Base-by-base conservation (phyloP, 306 rosid genomes). In the Medicago truncatula region DNA sequence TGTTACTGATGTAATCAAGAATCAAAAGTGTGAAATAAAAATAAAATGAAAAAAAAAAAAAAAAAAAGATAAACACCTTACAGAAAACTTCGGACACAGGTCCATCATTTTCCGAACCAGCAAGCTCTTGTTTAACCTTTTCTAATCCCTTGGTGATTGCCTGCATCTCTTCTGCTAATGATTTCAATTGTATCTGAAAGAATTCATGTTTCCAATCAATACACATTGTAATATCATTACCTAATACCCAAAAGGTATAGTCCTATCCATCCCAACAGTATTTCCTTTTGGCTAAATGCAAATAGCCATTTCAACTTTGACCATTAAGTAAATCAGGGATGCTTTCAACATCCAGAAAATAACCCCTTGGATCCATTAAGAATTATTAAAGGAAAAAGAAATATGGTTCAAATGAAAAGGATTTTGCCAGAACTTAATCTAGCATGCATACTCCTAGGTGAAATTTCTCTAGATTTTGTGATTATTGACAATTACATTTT, bases 91-190 rank as follows among this genome's bases (percentile, higher is more conserved):
- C 98, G 0, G 97, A 92, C 70, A 89, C 93, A 36, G 96, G 96
- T 72, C 99, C 98, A 76, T 96, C 99, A 76, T 78, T 92, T 89
- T 83, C 97, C 53, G 96, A 96, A 44, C 92, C 97, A 38, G 74
- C 87, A 75, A 90, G 84, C 86, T 96, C 99, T 83, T 88, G 97
- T 85, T 83, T 92, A 83, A 96, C 92, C 86, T 92, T 92, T 82
- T 91, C 92, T 76, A 96, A 76, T 61, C 99, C 99, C 82, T 88
- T 96, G 67, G 82, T 89, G 81, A 96, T 88, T 67, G 98, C 97
- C 84, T 88, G 93, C 99, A 96, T 96, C 88, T 96, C 99, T 88
- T 96, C 98, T 50, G 99, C 98, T 84, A 96, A 89, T 74, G 98
- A 87, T 85, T 96, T 96, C 88, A 96, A 87, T 96, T 92, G 99